A percentile compares a stretch with the other conserved stretches of the same genome.
These are phyloP conservation scores for Glomus cerebriforme DNA, from an alignment of 192 early-diverging fungal species.

Conservation along the genomic window DNA sequence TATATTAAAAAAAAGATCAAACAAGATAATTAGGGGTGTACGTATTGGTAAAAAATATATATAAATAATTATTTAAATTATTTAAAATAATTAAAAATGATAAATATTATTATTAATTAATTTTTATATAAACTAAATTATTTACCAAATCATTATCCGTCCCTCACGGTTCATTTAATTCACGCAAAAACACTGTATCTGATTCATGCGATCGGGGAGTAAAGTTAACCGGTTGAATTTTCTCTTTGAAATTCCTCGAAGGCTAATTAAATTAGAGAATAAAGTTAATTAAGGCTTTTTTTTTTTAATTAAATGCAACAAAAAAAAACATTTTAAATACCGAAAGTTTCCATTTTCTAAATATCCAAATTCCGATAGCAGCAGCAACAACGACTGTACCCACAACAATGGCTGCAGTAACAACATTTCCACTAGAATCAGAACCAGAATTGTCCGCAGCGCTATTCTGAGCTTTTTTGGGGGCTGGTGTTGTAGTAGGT, in stretches of 20 bases:
- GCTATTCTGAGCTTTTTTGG: background rate
- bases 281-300: background rate
- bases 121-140: background rate
- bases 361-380: slow-evolving; percentile 54
- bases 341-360: slow-evolving; percentile 55
- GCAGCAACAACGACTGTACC: slow-evolving; percentile 45
- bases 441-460: no score
- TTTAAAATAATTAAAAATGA: background rate
- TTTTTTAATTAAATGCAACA: background rate
- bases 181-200: slow-evolving; percentile 45
- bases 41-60: background rate
- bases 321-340: slow-evolving; percentile 34
- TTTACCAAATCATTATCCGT: background rate
- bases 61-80: background rate
- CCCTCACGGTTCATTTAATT: slow-evolving; percentile 39
- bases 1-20: background rate
- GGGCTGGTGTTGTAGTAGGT: background rate
- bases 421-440: slow-evolving; percentile 32
- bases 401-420: slow-evolving; percentile 46
- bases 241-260: slow-evolving; percentile 46
- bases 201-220: slow-evolving; percentile 41
- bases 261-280: slow-evolving; percentile 36
- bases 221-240: slow-evolving; percentile 48
- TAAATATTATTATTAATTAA: background rate
- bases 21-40: background rate